Conservation (phyloP, 2,329 filamentous ascomycete species). For the Fusarium temperatum region DNA sequence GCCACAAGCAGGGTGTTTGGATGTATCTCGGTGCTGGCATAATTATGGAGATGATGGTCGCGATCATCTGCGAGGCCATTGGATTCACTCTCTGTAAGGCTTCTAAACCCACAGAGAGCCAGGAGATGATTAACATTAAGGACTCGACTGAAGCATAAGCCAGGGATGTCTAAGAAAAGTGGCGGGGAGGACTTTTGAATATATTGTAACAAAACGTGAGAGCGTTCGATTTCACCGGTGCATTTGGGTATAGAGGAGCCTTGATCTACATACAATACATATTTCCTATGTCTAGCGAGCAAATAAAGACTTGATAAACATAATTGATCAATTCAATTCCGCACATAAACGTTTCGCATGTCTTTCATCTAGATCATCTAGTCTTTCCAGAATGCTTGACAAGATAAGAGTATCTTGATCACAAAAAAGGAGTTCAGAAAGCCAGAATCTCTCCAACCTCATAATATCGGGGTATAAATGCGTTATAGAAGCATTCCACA, state of each 20-base stretch:
- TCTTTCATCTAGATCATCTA: conserved; percentile 13
- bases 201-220: not conserved
- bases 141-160: not conserved
- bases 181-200: not conserved
- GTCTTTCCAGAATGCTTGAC: conserved; percentile 1
- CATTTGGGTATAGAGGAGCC: not conserved
- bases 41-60: conserved; percentile 48
- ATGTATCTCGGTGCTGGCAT: conserved; percentile 46
- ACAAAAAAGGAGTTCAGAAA: not conserved
- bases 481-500: conserved; percentile 4
- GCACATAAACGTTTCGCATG: not conserved
- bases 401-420: not conserved
- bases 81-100: conserved; percentile 45
- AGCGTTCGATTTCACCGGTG: not conserved
- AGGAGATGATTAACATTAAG: conserved; percentile 3
- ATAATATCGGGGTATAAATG: conserved; percentile 11
- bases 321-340: conserved; percentile 15
- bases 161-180: not conserved
- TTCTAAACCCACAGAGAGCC: conserved; percentile 11
- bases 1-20: conserved; percentile 42
- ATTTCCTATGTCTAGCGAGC: not conserved
- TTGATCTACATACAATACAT: not conserved
- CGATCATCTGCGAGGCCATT: conserved; percentile 43
- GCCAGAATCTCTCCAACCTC: conserved; percentile 1
- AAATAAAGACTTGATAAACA: conserved; percentile 12